Evolutionary conservation across 2,329 filamentous ascomycete genomes (phyloP), one percentile per base, ranked within the genome.

Genomic region (Xylaria sp.): DNA sequence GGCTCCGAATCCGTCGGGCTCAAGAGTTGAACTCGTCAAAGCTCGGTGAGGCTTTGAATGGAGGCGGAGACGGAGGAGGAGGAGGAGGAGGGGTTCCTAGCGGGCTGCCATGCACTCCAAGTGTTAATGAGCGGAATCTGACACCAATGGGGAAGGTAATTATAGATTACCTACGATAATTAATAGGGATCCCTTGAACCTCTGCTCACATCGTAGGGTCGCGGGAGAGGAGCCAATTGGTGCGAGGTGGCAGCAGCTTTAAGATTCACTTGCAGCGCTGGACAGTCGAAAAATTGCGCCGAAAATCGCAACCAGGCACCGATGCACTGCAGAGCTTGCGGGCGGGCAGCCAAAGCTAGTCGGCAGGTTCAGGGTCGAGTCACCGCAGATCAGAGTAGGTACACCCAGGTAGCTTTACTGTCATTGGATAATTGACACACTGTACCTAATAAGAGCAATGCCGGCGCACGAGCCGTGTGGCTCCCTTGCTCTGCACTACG

Each of bases 101-200:
- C 60, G 25, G 37, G 43, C 51, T 58, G 51, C 49, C 17, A 61
- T 54, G 52, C 29, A 59, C 60, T 58, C 58, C 62, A 54, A 48
- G 43, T 27, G 59, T 60, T 43, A 51, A 58, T 49, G 48, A 59
- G 51, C 58, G 61, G 58, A 46, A 63, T 47, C 37, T 25, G 41
- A 63, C 52, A 48, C 63, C 62, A 64, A 60, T 66, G 46, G 60
- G 53, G 58, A 47, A 60, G 48, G 46, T 47, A 62, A 55, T 41
- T 46, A 52, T 63, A 67, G 47, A 66, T 68, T 67, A 65, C 63
- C 63, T 63, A 61, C 63, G 63, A 67, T 64, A 63, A 67, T 67
- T 60, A 53, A 54, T 67, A 64, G 64, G 65, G 53, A 60, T 61
- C 37, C 41, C 58, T 43, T 64, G 47, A 48, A 38, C 49, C 35